Percentiles rank a stretch among this genome's conserved stretches.
phyloP scores from a whole-genome alignment of 1,284 basidiomycete genomes.

The Melampsora larici-populina region DNA sequence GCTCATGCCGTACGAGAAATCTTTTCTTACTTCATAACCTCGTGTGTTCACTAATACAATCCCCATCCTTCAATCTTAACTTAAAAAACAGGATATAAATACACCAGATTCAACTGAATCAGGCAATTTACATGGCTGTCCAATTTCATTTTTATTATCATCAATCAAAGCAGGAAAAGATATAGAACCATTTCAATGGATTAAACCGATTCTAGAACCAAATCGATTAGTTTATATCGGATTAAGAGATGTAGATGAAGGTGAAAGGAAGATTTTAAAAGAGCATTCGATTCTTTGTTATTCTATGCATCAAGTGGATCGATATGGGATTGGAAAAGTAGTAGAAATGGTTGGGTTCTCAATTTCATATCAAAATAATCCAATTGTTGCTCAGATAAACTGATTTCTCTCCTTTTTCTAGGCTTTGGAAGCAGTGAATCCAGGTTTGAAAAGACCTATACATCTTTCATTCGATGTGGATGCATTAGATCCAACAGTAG shows the following conservation, averaged over 20 bases:
- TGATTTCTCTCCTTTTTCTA: slow-evolving; percentile 55
- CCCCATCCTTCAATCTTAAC: neutral
- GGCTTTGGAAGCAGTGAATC: slow-evolving; percentile 91
- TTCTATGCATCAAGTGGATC: slow-evolving; percentile 98
- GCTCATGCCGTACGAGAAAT: slow-evolving; percentile 52
- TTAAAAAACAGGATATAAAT: slow-evolving; percentile 33
- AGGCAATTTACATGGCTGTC: slow-evolving; percentile 98
- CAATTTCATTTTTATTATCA: slow-evolving; percentile 78
- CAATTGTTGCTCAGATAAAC: neutral
- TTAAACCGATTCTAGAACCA: slow-evolving; percentile 69
- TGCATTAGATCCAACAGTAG: slow-evolving; percentile 81
- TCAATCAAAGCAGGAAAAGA: slow-evolving; percentile 53
- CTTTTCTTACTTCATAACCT: neutral
- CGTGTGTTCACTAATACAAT: neutral
- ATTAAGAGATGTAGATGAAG: slow-evolving; percentile 84
- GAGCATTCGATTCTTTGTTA: slow-evolving; percentile 88
- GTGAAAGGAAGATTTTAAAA: slow-evolving; percentile 81
- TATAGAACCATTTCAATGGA: slow-evolving; percentile 67
- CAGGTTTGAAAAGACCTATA: slow-evolving; percentile 74
- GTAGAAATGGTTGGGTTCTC: slow-evolving; percentile 30
- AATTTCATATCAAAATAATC: neutral
- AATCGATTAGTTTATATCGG: slow-evolving; percentile 88
- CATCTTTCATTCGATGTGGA: slow-evolving; percentile 98
- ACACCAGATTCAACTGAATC: slow-evolving; percentile 57
- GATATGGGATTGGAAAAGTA: slow-evolving; percentile 74